Evolutionary conservation across 2,329 filamentous ascomycete species (phyloP).

Genomic region (Pestalotiopsis sp.): DNA sequence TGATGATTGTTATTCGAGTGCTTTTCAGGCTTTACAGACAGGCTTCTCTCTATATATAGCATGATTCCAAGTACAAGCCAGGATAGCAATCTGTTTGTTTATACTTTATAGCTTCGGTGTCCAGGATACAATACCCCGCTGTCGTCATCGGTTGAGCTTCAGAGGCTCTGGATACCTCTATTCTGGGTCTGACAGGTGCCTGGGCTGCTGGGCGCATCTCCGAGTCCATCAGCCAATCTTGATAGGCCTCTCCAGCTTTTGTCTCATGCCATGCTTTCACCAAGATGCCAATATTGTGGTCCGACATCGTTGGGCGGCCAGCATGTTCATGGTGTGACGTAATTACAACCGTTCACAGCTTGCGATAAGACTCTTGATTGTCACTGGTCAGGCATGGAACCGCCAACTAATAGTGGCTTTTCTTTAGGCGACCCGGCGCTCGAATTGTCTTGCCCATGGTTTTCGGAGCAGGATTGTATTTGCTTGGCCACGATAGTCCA

Average conservation of each 20-base stretch:
- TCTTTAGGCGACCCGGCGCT: background rate
- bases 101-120: background rate
- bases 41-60: too few species aligned
- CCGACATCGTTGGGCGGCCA: background rate
- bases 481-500: too few species aligned
- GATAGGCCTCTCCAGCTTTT: constrained; percentile 3
- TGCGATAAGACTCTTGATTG: constrained; percentile 27
- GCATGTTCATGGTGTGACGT: constrained; percentile 21
- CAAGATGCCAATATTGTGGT: background rate
- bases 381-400: constrained; percentile 19
- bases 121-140: background rate
- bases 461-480: background rate
- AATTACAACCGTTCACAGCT: constrained; percentile 27
- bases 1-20: background rate
- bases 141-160: background rate
- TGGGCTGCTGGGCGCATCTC: background rate
- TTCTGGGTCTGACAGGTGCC: background rate
- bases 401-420: constrained; percentile 7
- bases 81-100: background rate
- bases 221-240: background rate
- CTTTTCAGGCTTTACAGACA: too few species aligned
- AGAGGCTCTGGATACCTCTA: background rate
- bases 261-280: background rate
- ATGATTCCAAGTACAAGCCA: background rate
- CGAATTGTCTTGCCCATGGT: background rate